Evolutionary conservation across 148 eudicot genomes (phyloP).

Genomic region (Persicaria tinctoria): DNA sequence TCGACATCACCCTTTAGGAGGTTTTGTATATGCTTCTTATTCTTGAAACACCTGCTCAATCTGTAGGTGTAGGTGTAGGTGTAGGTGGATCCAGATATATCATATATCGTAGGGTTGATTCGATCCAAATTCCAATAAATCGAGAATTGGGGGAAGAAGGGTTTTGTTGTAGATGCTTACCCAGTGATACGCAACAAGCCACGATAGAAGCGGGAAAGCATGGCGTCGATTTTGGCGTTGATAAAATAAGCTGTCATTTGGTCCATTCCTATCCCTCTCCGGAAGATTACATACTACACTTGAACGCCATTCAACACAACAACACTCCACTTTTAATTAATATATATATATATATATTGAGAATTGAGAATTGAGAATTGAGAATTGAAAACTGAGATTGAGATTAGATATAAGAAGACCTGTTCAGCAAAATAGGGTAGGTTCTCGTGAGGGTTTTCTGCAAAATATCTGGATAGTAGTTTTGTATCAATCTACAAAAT

Average conservation of each 20-base stretch:
- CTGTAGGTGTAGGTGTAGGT: not conserved
- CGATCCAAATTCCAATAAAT: too few relatives aligned
- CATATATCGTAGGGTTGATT: too few relatives aligned
- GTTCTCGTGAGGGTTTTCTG: constrained; percentile 5
- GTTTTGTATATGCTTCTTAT: not conserved
- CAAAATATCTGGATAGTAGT: constrained; percentile 2
- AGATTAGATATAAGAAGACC: not conserved
- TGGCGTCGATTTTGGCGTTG: constrained; percentile 6
- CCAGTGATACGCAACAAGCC: constrained; percentile 12
- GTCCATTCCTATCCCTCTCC: constrained; percentile 13
- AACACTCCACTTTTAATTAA: not conserved
- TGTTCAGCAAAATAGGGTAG: not conserved
- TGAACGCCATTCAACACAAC: not conserved
- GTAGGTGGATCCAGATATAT: too few relatives aligned
- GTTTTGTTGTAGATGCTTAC: not conserved
- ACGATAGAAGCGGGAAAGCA: not conserved
- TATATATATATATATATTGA: too few relatives aligned
- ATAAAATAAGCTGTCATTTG: constrained; percentile 9
- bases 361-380: not conserved
- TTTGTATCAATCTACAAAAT: constrained; percentile 8
- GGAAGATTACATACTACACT: constrained; percentile 13
- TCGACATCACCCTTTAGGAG: not conserved
- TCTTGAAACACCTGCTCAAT: not conserved
- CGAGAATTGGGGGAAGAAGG: too few relatives aligned
- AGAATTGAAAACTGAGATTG: not conserved